Base-by-base conservation (phyloP, 2,329 filamentous ascomycete genomes). In the Colletotrichum viniferum region DNA sequence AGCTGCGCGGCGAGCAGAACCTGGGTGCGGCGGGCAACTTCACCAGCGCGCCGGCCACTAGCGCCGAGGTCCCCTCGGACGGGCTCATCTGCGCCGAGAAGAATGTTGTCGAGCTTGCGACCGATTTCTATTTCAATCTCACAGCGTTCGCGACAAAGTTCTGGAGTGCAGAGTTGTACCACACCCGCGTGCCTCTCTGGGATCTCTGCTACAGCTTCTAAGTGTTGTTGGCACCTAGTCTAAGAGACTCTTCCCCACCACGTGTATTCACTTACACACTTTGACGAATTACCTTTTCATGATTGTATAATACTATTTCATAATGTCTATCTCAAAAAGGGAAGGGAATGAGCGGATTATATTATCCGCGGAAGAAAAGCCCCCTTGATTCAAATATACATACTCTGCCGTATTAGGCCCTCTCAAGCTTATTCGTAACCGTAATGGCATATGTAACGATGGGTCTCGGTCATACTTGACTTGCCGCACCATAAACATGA, bases 71-170 rank as follows among this genome's bases (percentile, higher is more conserved):
- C 21, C 77, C 79, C 30, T 65, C 72, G 30, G 77, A 73, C 30
- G 77, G 65, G 4, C 48, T 56, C n/a, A 75, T 72, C 14, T 81
- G 80, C 63, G 77, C 79, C 32, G 78, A 79, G 34, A 68, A 73
- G 32, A 79, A 79, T 52, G 78, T 77, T 4, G 74, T 81, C 12
- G 73, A 78, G 26, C 71, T 81, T 52, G 74, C 64, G 13, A 80
- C 79, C 4, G 79, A 81, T 60, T 81, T 82, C 56, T 72, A 77
- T 69, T 81, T 82, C 65, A 80, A 78, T 36, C 73, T 82, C 5
- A 70, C 77, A 18, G 80, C 77, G 1, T 81, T 80, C 61, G 80
- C 79, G 43, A 80, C 80, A 0, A 75, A 81, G 68, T 79, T 70
- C 76, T 82, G 80, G 80, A 77, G 67, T 24, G 62, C 69, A 30